These are phyloP conservation scores for Cercophora samala DNA, from an alignment of 495 filamentous ascomycete species.

Conservation along the genomic window DNA sequence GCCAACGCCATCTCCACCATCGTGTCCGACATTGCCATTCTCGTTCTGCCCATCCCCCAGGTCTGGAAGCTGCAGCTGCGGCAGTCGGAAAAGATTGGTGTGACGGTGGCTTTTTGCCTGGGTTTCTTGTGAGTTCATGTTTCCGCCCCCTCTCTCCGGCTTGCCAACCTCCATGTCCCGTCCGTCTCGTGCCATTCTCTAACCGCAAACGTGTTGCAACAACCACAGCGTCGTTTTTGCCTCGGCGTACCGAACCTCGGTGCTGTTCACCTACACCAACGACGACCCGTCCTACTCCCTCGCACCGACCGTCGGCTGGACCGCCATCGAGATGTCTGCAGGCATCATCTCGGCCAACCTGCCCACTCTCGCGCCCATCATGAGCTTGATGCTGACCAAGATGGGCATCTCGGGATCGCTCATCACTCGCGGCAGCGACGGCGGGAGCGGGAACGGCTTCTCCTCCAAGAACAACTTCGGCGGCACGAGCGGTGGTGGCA, in stretches of 20 bases:
- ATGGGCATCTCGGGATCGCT: conserved; percentile 14
- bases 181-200: background rate
- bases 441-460: background rate
- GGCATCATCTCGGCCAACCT: conserved; percentile 48
- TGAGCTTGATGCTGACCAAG: conserved; percentile 3
- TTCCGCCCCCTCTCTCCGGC: no score
- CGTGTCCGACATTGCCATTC: conserved; percentile 14
- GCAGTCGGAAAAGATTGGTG: conserved; percentile 12
- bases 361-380: conserved; percentile 40
- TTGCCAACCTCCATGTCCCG: background rate
- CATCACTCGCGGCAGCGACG: background rate
- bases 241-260: conserved; percentile 20
- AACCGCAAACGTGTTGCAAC: background rate
- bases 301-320: conserved; percentile 44
- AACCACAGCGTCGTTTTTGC: conserved; percentile 16
- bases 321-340: conserved; percentile 45
- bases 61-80: conserved; percentile 18
- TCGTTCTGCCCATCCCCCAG: conserved; percentile 15
- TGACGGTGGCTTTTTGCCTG: conserved; percentile 14
- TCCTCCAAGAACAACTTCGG: conserved; percentile 11
- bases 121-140: conserved; percentile 18
- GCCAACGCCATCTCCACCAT: conserved; percentile 17
- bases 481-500: background rate
- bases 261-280: conserved; percentile 38
- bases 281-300: conserved; percentile 37